Percentiles rank a stretch among this genome's conserved stretches.
Evolutionary conservation across 768 basidiomycete species (phyloP).

Genomic region (Udeniomyces megalosporus): DNA sequence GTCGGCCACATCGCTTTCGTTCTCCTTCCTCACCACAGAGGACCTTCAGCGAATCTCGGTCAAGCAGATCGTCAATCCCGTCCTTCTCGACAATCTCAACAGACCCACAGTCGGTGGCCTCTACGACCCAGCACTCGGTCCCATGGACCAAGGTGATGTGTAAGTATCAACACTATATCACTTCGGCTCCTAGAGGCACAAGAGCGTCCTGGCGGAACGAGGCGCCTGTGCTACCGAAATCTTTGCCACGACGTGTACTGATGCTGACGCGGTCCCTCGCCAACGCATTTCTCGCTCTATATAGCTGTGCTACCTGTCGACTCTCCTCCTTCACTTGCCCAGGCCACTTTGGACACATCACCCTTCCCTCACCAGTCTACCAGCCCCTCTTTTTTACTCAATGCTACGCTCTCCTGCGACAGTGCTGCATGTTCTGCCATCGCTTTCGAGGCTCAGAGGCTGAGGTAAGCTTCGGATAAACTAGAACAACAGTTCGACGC

Average conservation of each 20-base stretch:
- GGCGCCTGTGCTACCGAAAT: background rate
- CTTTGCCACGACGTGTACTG: background rate
- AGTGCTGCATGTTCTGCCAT: slow-evolving; percentile 87
- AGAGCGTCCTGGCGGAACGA: too few species aligned
- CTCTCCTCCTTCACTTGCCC: slow-evolving; percentile 89
- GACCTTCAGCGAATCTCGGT: slow-evolving; percentile 91
- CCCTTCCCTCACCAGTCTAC: slow-evolving; percentile 84
- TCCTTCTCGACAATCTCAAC: slow-evolving; percentile 83
- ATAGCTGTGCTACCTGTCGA: slow-evolving; percentile 81
- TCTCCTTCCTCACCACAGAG: slow-evolving; percentile 74
- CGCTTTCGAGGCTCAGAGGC: slow-evolving; percentile 62
- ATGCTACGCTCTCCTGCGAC: slow-evolving; percentile 70
- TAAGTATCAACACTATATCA: slow-evolving; percentile 33
- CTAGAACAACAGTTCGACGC: too few species aligned
- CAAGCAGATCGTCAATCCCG: slow-evolving; percentile 86
- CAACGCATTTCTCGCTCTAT: background rate
- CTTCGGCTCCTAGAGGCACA: too few species aligned
- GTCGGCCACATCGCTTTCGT: slow-evolving; percentile 65
- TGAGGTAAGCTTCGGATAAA: slow-evolving; percentile 45
- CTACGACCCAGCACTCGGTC: slow-evolving; percentile 90
- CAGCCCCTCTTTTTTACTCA: slow-evolving; percentile 92
- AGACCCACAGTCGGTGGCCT: slow-evolving; percentile 79
- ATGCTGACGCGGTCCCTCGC: background rate
- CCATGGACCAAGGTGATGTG: slow-evolving; percentile 78
- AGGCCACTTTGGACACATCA: slow-evolving; percentile 96